These are phyloP conservation scores for Fusarium gaditjirri DNA, from an alignment of 2,329 filamentous ascomycete genomes.

Conservation along the genomic window DNA sequence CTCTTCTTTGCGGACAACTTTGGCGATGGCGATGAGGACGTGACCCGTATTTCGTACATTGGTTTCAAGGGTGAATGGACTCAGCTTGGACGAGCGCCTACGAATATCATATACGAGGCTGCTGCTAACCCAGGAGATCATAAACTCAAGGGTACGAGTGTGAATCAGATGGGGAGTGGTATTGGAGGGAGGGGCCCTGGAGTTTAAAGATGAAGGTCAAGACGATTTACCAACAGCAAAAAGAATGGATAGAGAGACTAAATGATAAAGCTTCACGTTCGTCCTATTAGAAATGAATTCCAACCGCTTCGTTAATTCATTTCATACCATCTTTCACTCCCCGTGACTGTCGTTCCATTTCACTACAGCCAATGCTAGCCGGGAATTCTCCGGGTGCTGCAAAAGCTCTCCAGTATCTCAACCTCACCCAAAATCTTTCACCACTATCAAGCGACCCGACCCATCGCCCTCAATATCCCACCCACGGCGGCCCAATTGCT, in stretches of 20 bases:
- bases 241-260: not conserved
- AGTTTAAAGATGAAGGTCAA: conserved; percentile 28
- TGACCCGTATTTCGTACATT: conserved; percentile 81
- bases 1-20: conserved; percentile 96
- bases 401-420: conserved; percentile 30
- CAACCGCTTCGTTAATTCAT: not conserved
- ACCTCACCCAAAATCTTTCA: conserved; percentile 41
- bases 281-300: not conserved
- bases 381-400: conserved; percentile 40
- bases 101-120: conserved; percentile 91
- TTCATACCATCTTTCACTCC: not conserved
- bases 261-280: not conserved
- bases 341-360: not conserved
- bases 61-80: conserved; percentile 97
- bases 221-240: not conserved
- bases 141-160: conserved; percentile 67
- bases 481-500: conserved; percentile 30
- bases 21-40: conserved; percentile 80
- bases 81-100: conserved; percentile 75
- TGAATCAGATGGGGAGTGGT: conserved; percentile 65
- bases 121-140: conserved; percentile 94
- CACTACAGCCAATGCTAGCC: conserved; percentile 15
- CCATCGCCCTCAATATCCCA: conserved; percentile 9
- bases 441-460: conserved; percentile 26
- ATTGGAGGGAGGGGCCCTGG: conserved; percentile 59